Evolutionary conservation across 768 basidiomycete genomes (phyloP).

Genomic region (Mrakia frigida): DNA sequence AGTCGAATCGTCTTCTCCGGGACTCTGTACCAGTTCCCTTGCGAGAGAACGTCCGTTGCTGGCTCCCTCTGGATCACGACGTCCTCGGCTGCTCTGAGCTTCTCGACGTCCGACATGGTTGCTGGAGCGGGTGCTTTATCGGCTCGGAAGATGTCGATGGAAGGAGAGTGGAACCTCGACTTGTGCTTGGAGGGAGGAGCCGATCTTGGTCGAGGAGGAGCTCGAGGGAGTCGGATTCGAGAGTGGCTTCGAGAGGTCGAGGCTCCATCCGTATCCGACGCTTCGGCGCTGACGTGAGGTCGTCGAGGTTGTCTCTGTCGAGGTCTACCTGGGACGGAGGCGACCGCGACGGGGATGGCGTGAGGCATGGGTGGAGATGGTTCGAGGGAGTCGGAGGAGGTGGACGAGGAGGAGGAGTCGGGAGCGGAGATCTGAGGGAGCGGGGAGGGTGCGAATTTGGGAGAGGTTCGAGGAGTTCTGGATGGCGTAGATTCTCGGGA

Average conservation of each 20-base stretch:
- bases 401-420: slow-evolving; percentile 6
- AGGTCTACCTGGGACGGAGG: background rate
- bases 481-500: slow-evolving; percentile 30
- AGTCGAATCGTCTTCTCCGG: slow-evolving; percentile 86
- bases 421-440: slow-evolving; percentile 6
- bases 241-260: slow-evolving; percentile 1
- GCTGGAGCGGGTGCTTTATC: slow-evolving; percentile 18
- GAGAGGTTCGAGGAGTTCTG: slow-evolving; percentile 25
- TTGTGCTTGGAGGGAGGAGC: slow-evolving; percentile 31
- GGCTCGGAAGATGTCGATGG: slow-evolving; percentile 26
- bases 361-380: slow-evolving; percentile 9
- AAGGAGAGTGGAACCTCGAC: slow-evolving; percentile 11
- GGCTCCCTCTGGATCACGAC: slow-evolving; percentile 20
- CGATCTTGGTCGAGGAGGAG: slow-evolving; percentile 30
- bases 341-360: background rate
- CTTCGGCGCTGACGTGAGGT: slow-evolving; percentile 17
- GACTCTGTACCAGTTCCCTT: slow-evolving; percentile 77
- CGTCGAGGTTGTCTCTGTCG: slow-evolving; percentile 17
- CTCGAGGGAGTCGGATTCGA: slow-evolving; percentile 21
- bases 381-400: slow-evolving; percentile 14
- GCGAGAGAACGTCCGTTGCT: slow-evolving; percentile 24
- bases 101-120: slow-evolving; percentile 11
- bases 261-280: background rate
- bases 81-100: slow-evolving; percentile 20
- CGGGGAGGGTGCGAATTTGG: slow-evolving; percentile 6